Evolutionary conservation across 805 yeast species (phyloP), one percentile per base, ranked within the genome.

Genomic region (Metschnikowia sp.): DNA sequence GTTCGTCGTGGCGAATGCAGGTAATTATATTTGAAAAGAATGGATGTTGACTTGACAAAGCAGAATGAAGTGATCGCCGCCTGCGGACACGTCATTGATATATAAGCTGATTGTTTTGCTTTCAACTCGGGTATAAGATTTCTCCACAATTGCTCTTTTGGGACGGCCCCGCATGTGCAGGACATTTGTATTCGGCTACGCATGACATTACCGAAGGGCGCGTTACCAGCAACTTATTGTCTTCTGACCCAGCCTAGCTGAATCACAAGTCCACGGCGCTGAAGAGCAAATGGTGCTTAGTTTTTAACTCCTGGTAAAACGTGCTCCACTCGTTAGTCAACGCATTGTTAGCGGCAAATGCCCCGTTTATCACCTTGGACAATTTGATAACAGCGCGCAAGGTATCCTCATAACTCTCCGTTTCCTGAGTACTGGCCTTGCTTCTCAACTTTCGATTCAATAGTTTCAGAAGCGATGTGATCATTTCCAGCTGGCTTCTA

Each of bases 351-450:
- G 34, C 43, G 9, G 35, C 39, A 13, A 54, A 35, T 4, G 37
- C 34, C 2, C 28, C 44, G 32, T 60, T 53, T 29, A 64, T 52
- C 15, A 49, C 56, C 45, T 65, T 66, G n/a, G 63, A 55, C 42
- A 69, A 59, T 30, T 53, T 58, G 10, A 65, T 56, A 8, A 70
- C 59, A 2, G 74, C 62, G 38, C 69, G 63, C 19, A 66, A 53
- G 3, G 73, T 65, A 39, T 81, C 86, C 47, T 77, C 75, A 45
- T 73, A 74, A 48, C 74, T 76, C 56, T 83, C 89, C 22, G 77
- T 63, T 48, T 83, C 88, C 60, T 84, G 88, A 44, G 83, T 77
- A n/a, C 83, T 80, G 8, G 88, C 84, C 44, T 76, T 81, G 26
- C 78, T 82, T 50, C 79, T 75, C 44, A 81, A 64, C 50, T 77